Conservation (phyloP, 371 early-diverging fungal species). For the Mortierella sp. region DNA sequence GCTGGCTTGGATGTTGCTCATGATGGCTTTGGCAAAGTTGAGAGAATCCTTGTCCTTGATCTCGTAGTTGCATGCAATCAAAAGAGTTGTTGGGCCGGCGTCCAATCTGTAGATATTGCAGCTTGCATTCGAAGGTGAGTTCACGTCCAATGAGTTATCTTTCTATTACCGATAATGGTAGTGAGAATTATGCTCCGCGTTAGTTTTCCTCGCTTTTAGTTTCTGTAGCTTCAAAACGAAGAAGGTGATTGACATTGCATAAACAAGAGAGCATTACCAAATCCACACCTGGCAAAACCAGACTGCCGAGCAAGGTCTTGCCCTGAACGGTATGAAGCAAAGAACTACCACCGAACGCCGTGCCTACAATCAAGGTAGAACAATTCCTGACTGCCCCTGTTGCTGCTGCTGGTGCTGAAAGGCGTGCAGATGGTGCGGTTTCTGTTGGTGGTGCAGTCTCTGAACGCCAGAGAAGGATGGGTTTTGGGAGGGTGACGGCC, state of each 20-base stretch:
- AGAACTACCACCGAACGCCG: slow-evolving; percentile 46
- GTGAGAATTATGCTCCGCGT: background rate
- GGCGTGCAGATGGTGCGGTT: background rate
- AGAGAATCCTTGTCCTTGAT: slow-evolving; percentile 50
- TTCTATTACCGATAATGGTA: slow-evolving; percentile 21
- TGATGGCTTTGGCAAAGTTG: slow-evolving; percentile 51
- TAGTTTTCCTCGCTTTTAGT: background rate
- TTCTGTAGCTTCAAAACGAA: background rate
- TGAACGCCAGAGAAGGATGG: slow-evolving; percentile 38
- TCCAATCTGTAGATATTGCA: slow-evolving; percentile 51
- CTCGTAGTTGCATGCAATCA: slow-evolving; percentile 49
- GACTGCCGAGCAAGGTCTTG: slow-evolving; percentile 45
- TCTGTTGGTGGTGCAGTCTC: background rate
- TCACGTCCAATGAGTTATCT: slow-evolving; percentile 38
- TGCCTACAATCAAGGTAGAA: slow-evolving; percentile 48
- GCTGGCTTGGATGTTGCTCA: slow-evolving; percentile 40
- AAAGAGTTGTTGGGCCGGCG: slow-evolving; percentile 30
- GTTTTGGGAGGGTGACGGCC: slow-evolving; percentile 46
- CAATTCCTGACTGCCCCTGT: slow-evolving; percentile 14
- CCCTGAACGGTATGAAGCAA: slow-evolving; percentile 37
- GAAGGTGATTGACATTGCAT: background rate
- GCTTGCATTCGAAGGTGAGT: slow-evolving; percentile 42
- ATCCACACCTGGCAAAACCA: slow-evolving; percentile 48
- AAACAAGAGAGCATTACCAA: slow-evolving; percentile 20
- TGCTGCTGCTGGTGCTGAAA: slow-evolving; percentile 6